Percentiles rank a stretch among this genome's conserved stretches.
phyloP scores from a whole-genome alignment of 108 stramenopile genomes.

The Poteriospumella lacustris region DNA sequence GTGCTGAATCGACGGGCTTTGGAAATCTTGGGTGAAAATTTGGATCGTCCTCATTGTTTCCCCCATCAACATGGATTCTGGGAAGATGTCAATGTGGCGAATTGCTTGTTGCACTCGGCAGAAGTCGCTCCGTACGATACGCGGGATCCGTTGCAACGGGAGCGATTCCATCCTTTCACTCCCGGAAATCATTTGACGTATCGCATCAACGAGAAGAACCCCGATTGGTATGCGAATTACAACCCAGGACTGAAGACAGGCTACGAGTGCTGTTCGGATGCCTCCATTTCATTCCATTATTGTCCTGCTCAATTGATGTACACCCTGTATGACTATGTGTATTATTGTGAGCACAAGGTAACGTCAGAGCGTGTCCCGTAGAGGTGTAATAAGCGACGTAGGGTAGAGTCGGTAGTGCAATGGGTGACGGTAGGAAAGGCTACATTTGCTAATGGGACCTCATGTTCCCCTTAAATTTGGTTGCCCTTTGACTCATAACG shows the following conservation, averaged over 20 bases:
- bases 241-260: not conserved
- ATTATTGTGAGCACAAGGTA: too few relatives aligned
- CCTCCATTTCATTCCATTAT: too few relatives aligned
- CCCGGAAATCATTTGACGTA: slow-evolving; percentile 80
- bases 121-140: slow-evolving; percentile 63
- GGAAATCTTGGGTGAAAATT: slow-evolving; percentile 54
- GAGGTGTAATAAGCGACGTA: too few relatives aligned
- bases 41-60: slow-evolving; percentile 62
- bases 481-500: too few relatives aligned
- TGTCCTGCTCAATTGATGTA: too few relatives aligned
- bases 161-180: slow-evolving; percentile 87
- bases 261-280: too few relatives aligned
- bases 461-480: too few relatives aligned
- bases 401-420: too few relatives aligned
- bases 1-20: slow-evolving; percentile 82
- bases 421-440: too few relatives aligned
- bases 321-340: too few relatives aligned
- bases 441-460: too few relatives aligned
- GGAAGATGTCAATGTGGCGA: slow-evolving; percentile 65
- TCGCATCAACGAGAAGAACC: not conserved
- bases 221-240: slow-evolving; percentile 21
- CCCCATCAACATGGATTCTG: slow-evolving; percentile 72
- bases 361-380: too few relatives aligned
- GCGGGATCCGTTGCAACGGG: slow-evolving; percentile 75
- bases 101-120: not conserved